Base-by-base conservation (phyloP, 2,329 filamentous ascomycete species). In the Colletotrichum caudatum region DNA sequence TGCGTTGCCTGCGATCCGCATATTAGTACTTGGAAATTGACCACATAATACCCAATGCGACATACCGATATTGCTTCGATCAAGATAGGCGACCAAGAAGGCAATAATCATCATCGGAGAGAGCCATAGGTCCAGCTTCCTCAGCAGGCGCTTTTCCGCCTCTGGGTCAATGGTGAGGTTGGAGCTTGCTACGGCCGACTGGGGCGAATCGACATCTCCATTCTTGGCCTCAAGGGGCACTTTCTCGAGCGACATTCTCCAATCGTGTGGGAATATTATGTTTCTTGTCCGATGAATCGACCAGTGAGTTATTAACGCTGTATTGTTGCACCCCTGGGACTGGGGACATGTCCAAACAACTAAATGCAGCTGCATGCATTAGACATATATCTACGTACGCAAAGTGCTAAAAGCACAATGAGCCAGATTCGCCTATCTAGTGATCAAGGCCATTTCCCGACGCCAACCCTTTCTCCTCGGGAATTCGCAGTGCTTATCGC, bases 71-170 rank as follows among this genome's bases (percentile, higher is more conserved):
- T 78, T 79, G 71, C 76, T 78, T 9, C 78, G 74, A 60, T 80
- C 79, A 14, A 80, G 70, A 66, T 79, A 79, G 11, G 78, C 76
- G 46, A 80, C 74, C 66, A 80, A 74, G 68, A 79, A 80, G 41
- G 79, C 68, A 11, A 80, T 64, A 29, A 71, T 64, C 69, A 71
- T 71, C 69, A 71, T 71, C 7, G 69, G 69, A 1, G 69, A 44
- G 18, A 78, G 71, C 35, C 75, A 76, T 35, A 64, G 63, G 33
- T 78, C 76, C 23, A 77, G 64, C 51, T 75, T 77, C 69, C 77
- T 62, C 77, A 77, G 51, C 61, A 75, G 3, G 62, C 69, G 39
- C 74, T 58, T 60, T 61, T 77, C 76, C 26, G 59, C 69, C 9
- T 35, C 20, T 0, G 64, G 65, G 14, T 71, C 69, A 5, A 71